Base-by-base conservation (phyloP, 805 yeast species). In the Saccharomycopsis olivae region DNA sequence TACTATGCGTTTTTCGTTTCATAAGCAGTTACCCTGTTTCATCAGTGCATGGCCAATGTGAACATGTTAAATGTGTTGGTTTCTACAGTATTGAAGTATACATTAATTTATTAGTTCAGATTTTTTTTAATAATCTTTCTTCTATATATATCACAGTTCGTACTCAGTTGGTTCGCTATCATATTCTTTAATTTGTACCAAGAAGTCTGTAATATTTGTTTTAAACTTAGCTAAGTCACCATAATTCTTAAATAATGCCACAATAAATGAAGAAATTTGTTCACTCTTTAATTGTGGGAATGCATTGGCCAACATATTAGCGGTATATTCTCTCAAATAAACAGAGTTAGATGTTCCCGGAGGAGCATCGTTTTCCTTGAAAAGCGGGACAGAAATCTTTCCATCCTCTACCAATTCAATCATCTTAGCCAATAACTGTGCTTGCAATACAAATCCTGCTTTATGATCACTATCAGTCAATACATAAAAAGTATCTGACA, bases 381-480 rank as follows among this genome's bases (percentile, higher is more conserved):
- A 89, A 43, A 92, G 67, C 23, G 97, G 94, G 36, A 73, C 78
- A 11, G 72, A 62, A 41, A 92, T 83, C 47, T 73, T 77, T 44
- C 77, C 71, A 47, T 75, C 80, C 56, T 84, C 84, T 11, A 89
- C 92, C 46, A 89, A 65, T 44, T 83, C 83, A 48, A 92, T 75
- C 62, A 92, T 69, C 57, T 78, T 82, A 43, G 94, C 79, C 52
- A 92, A 69, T 47, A 94, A 68, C 54, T 82, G 81, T 5, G 94
- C 71, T 64, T 92, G 99, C 50, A 78, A 71, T 47, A 80, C 74
- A 66, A 92, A 92, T 1, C 97, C 97, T 20, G 97, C 85, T 64
- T 92, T 89, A 61, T 92, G 99, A 60, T 92, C 99, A 6, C 96
- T 79, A 59, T 92, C 97, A 2, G 98, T 92, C 42, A 92, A 69